These are phyloP conservation scores for Neofusicoccum ribis DNA, from an alignment of 2,329 filamentous ascomycete genomes.

Conservation along the genomic window DNA sequence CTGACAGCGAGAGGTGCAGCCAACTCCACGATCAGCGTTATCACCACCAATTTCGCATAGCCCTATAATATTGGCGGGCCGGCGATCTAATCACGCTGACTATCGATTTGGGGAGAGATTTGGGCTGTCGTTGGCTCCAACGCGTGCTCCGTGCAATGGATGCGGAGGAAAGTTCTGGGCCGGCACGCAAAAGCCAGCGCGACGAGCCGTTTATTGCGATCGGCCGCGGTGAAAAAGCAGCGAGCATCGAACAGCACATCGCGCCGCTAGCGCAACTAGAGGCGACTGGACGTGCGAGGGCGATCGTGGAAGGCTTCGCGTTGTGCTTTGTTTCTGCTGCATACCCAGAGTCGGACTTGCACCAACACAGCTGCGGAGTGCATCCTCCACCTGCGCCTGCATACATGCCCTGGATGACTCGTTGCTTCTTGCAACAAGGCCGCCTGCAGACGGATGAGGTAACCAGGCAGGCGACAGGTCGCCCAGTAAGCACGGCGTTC, in stretches of 20 bases:
- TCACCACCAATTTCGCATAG: too few relatives aligned
- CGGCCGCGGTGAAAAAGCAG: not conserved
- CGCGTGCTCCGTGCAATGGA: not conserved
- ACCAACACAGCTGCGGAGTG: not conserved
- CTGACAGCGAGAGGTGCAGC: too few relatives aligned
- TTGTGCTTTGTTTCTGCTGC: conserved; percentile 9
- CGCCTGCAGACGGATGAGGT: not conserved
- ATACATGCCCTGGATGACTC: not conserved
- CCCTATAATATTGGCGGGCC: not conserved
- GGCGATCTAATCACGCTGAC: not conserved
- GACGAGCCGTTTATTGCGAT: conserved; percentile 8
- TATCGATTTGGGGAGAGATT: not conserved
- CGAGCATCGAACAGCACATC: not conserved
- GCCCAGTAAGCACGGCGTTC: not conserved
- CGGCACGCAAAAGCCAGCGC: not conserved
- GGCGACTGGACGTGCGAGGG: not conserved
- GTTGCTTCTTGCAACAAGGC: not conserved
- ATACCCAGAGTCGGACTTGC: not conserved
- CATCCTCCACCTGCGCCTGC: not conserved
- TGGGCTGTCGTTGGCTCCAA: not conserved
- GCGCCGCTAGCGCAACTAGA: not conserved
- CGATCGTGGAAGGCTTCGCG: conserved; percentile 13
- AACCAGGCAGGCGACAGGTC: not conserved
- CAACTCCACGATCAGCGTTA: too few relatives aligned
- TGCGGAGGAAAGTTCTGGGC: not conserved